These are phyloP conservation scores for Cyberlindnera xylosilytica DNA, from an alignment of 805 yeast genomes.

Conservation along the genomic window DNA sequence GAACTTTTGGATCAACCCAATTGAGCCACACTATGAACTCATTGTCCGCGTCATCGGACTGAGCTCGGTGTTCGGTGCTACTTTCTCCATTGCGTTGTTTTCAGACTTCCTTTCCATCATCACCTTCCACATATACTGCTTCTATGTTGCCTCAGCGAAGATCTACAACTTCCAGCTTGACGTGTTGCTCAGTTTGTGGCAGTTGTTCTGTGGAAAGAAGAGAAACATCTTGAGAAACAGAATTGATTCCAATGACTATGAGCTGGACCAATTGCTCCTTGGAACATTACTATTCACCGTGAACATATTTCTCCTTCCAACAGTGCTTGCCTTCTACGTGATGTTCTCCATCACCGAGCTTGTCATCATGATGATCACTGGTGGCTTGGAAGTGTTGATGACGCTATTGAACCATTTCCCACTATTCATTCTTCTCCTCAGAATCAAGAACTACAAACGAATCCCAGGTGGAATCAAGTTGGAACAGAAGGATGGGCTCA, in stretches of 20 bases:
- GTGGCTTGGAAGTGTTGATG: slow-evolving; percentile 54
- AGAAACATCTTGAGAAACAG: slow-evolving; percentile 80
- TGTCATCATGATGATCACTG: slow-evolving; percentile 43
- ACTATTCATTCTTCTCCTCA: slow-evolving; percentile 71
- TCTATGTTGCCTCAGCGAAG: slow-evolving; percentile 75
- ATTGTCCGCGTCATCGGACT: slow-evolving; percentile 40
- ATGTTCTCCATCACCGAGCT: slow-evolving; percentile 65
- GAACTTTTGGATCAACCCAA: slow-evolving; percentile 25
- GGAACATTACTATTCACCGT: slow-evolving; percentile 89
- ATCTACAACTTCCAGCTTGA: slow-evolving; percentile 74
- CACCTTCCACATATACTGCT: slow-evolving; percentile 71
- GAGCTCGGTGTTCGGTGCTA: slow-evolving; percentile 49
- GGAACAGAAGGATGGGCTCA: slow-evolving; percentile 13
- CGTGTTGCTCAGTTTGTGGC: slow-evolving; percentile 68
- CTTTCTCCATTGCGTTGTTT: slow-evolving; percentile 63
- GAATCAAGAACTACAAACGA: slow-evolving; percentile 74
- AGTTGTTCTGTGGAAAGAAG: slow-evolving; percentile 86
- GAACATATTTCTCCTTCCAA: slow-evolving; percentile 75
- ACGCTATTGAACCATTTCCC: slow-evolving; percentile 82
- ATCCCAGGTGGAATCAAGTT: slow-evolving; percentile 58
- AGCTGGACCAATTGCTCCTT: slow-evolving; percentile 78
- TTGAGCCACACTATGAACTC: slow-evolving; percentile 28
- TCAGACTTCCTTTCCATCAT: slow-evolving; percentile 63
- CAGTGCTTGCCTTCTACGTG: slow-evolving; percentile 79
- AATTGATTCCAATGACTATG: slow-evolving; percentile 81